These are phyloP conservation scores for Fusarium goolgardi DNA, from an alignment of 2,329 filamentous ascomycete species.

Conservation along the genomic window DNA sequence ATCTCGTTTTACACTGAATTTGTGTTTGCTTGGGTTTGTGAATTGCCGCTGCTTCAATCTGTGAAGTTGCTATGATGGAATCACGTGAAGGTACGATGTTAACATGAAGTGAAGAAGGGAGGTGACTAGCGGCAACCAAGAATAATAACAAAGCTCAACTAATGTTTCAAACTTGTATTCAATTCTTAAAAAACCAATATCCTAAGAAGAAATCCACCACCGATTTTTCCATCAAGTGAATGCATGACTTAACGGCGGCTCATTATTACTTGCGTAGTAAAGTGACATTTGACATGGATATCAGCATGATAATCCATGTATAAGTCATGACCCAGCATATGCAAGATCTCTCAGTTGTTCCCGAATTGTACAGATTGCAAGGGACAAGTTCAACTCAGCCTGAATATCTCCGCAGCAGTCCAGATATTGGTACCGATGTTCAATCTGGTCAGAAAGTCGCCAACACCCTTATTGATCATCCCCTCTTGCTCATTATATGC, in stretches of 20 bases:
- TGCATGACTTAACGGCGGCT: background rate
- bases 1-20: background rate
- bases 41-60: conserved; percentile 14
- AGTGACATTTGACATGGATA: background rate
- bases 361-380: background rate
- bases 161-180: background rate
- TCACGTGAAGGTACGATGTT: conserved; percentile 35
- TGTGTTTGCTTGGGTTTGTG: conserved; percentile 14
- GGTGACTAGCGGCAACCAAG: conserved; percentile 13
- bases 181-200: background rate
- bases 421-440: background rate
- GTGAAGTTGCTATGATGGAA: conserved; percentile 16
- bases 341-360: background rate
- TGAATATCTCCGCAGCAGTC: background rate
- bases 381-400: background rate
- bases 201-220: too few relatives aligned
- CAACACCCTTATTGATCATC: background rate
- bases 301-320: background rate
- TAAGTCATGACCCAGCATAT: background rate
- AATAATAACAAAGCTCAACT: background rate
- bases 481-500: background rate
- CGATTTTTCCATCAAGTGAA: background rate
- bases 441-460: background rate
- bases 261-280: background rate
- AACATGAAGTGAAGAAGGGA: background rate